Evolutionary conservation across 1,139 yeast genomes (phyloP), one percentile per base, ranked within the genome.

Genomic region (Pichia sp.): DNA sequence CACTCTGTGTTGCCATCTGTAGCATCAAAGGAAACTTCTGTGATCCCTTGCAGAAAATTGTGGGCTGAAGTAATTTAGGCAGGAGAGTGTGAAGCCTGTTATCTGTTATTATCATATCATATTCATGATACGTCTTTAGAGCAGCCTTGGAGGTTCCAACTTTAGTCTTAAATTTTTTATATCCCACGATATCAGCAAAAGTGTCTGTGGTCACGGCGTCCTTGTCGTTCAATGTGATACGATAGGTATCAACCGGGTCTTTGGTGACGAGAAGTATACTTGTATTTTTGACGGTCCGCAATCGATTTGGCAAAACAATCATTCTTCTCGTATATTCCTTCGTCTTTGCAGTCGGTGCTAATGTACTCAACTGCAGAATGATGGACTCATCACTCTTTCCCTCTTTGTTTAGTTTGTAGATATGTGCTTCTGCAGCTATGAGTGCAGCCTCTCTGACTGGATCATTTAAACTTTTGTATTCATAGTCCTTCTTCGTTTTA

Each of bases 321-420:
- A 82, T 72, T 44, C 88, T 60, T 4, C 88, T 86, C 1, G 73
- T 66, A 44, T 70, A 68, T 46, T 79, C 86, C 40, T 71, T 74
- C 17, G 62, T 48, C 28, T 61, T 58, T 5, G 72, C 55, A 15
- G 79, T 61, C 23, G 74, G 72, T 27, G 62, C 62, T 17, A 63
- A 64, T 16, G 77, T 68, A 48, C 75, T 76, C 35, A 82, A 63
- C 33, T 77, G 68, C 30, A 80, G 51, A 45, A 67, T 72, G 4
- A 81, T 49, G 3, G 67, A 58, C 32, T 61, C 64, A 15, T 40
- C 37, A 9, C 50, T 24, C 3, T 50, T 3, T 38, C 38, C 30
- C 12, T 35, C 34, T 14, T 41, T 43, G 20, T 43, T 45, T 5
- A 50, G 29, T 11, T 47, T 40, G 3, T 34, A 38, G 5, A 44